Evolutionary conservation across 2,329 filamentous ascomycete species (phyloP), one percentile per base, ranked within the genome.

Genomic region (Aspergillus pseudotamarii): DNA sequence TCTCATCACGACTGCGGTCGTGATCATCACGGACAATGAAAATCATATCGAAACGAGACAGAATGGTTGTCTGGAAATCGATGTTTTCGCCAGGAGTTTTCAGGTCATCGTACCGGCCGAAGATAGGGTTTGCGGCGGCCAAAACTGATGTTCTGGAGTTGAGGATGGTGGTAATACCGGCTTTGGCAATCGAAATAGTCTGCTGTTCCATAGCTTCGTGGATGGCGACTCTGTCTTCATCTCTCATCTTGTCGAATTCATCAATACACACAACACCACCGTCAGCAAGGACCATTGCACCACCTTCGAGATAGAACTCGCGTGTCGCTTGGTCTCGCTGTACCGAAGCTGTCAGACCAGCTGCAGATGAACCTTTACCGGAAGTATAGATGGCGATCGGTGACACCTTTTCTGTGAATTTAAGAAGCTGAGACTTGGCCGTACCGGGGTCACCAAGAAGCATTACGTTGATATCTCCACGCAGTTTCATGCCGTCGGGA

Each of bases 181-280:
- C 95, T 81, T 99, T 98, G 67, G 95, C 95, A 71, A 99, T 98
- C 12, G 95, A 98, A 65, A 99, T 99, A 0, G 95, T 99, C 79
- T 99, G 95, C 81, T 99, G 95, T 77, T 99, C 95, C 95, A 99
- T 99, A 63, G 95, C 95, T 86, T 99, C 95, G 84, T 99, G 95
- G 69, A 99, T 99, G 2, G 95, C 95, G 8, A 98, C 95, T 71
- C 95, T 88, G 72, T 99, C 95, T 78, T 99, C 95, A 75, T 99
- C 95, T 66, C 95, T 87, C 95, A 99, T 99, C 84, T 99, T 99
- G 82, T 99, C 95, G 75, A 99, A 99, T 80, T 99, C 95, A 75
- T 99, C 95, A 71, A 99, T 99, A 79, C 95, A 98, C 11, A 98
- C 95, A 1, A 98, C 94, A 71, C 95, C 95, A 2, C 94, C 94